Percentiles rank a stretch among this genome's conserved stretches.
phyloP scores from a whole-genome alignment of 1,139 yeast species.

The Geotrichum bryndzae region DNA sequence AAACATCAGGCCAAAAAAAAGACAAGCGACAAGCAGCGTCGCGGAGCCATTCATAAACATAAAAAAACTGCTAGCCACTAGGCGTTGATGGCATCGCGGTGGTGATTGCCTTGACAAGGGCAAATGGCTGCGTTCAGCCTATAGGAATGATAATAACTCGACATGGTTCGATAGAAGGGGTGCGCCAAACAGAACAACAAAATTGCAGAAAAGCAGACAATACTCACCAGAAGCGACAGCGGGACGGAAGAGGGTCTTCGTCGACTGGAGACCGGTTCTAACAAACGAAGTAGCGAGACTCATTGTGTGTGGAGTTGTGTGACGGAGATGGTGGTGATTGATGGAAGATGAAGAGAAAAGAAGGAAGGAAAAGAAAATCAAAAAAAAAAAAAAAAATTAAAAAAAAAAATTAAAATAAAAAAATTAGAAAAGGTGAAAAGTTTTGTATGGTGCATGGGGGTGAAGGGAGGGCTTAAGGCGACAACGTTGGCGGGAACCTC shows the following conservation, averaged over 20 bases:
- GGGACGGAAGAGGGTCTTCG: conserved; percentile 16
- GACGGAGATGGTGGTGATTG: background rate
- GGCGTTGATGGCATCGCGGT: background rate
- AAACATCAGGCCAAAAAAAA: background rate
- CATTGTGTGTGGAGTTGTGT: conserved; percentile 8
- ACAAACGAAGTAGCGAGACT: conserved; percentile 17
- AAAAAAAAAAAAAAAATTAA: background rate
- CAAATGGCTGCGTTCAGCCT: background rate
- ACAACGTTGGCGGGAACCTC: background rate
- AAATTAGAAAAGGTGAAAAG: background rate
- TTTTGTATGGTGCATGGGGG: background rate
- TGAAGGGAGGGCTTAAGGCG: too few species aligned
- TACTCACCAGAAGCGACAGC: conserved; percentile 18
- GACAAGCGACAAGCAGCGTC: background rate
- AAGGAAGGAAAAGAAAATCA: background rate
- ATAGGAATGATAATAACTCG: background rate
- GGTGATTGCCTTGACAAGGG: background rate
- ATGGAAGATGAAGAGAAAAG: background rate
- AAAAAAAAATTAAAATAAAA: background rate
- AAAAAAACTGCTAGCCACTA: background rate
- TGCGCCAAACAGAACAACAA: background rate
- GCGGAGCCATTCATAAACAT: background rate
- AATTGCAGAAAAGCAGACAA: background rate
- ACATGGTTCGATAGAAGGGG: background rate
- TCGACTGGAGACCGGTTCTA: conserved; percentile 17